These are phyloP conservation scores for Artomyces pyxidatus DNA, from an alignment of 768 basidiomycete genomes.

Conservation along the genomic window DNA sequence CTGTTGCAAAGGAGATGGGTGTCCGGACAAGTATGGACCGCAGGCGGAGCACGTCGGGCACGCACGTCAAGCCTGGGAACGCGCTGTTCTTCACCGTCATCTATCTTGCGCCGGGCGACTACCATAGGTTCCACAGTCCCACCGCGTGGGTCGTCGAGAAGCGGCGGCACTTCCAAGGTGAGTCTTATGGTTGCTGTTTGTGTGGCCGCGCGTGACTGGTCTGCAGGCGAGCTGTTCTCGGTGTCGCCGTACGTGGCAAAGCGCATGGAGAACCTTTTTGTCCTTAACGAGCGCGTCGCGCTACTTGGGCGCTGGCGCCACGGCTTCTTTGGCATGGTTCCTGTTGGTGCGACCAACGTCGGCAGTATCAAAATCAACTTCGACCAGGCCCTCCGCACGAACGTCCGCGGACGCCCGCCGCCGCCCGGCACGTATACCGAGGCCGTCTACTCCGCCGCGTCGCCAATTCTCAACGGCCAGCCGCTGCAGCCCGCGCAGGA, in stretches of 20 bases:
- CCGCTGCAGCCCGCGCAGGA: conserved; percentile 85
- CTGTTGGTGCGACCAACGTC: conserved; percentile 97
- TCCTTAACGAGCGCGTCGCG: conserved; percentile 96
- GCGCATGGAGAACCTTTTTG: conserved; percentile 86
- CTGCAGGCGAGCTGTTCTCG: conserved; percentile 93
- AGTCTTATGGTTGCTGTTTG: too few relatives aligned
- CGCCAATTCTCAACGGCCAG: conserved; percentile 77
- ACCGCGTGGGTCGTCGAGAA: conserved; percentile 97
- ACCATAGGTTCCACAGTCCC: conserved; percentile 95
- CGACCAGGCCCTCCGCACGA: conserved; percentile 86
- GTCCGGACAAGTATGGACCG: conserved; percentile 33
- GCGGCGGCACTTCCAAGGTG: conserved; percentile 87
- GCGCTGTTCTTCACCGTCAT: conserved; percentile 89
- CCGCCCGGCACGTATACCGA: conserved; percentile 87
- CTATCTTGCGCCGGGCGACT: conserved; percentile 97
- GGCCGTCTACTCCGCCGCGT: conserved; percentile 84
- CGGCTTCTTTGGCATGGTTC: conserved; percentile 96
- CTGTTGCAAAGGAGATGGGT: conserved; percentile 70
- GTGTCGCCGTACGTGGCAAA: conserved; percentile 96
- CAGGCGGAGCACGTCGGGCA: conserved; percentile 33
- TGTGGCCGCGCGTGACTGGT: too few relatives aligned
- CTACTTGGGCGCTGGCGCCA: conserved; percentile 90
- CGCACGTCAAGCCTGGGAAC: conserved; percentile 62
- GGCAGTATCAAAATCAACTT: conserved; percentile 96
- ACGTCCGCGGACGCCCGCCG: conserved; percentile 63